Percentiles rank a stretch among this genome's conserved stretches.
phyloP scores from a whole-genome alignment of 139 green algal species.

The Chlorella sorokiniana region DNA sequence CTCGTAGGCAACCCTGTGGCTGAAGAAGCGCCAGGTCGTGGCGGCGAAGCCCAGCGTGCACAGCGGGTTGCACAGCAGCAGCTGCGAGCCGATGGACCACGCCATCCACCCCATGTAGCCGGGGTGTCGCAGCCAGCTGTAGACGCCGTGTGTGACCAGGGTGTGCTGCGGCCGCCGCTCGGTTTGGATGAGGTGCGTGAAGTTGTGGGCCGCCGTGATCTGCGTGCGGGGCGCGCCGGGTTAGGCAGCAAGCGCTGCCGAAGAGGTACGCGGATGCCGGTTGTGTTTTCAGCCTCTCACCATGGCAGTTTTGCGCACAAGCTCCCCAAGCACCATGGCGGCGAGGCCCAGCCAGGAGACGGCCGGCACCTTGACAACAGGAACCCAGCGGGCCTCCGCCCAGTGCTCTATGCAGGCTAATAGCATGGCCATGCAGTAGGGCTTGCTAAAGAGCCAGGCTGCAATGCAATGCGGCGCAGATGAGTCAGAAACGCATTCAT shows the following conservation, averaged over 20 bases:
- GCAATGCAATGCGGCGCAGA: not conserved
- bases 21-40: conserved; percentile 71
- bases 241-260: not conserved
- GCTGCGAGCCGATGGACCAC: conserved; percentile 84
- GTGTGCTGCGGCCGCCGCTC: conserved; percentile 46
- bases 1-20: conserved; percentile 58
- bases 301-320: conserved; percentile 71
- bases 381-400: conserved; percentile 30
- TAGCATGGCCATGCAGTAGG: conserved; percentile 64
- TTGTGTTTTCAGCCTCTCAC: conserved; percentile 15
- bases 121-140: conserved; percentile 80
- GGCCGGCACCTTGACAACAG: conserved; percentile 33
- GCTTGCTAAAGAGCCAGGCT: conserved; percentile 61
- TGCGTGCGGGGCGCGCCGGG: conserved; percentile 6
- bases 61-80: conserved; percentile 80
- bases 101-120: conserved; percentile 91
- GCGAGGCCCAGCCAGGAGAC: conserved; percentile 46
- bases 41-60: conserved; percentile 55
- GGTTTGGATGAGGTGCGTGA: conserved; percentile 75
- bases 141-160: conserved; percentile 68
- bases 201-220: conserved; percentile 65
- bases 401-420: conserved; percentile 48
- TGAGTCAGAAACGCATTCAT: not conserved
- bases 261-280: not conserved
- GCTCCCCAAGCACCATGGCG: conserved; percentile 61